These are phyloP conservation scores for Fusarium sp. DNA, from an alignment of 2,329 filamentous ascomycete genomes.

Conservation along the genomic window DNA sequence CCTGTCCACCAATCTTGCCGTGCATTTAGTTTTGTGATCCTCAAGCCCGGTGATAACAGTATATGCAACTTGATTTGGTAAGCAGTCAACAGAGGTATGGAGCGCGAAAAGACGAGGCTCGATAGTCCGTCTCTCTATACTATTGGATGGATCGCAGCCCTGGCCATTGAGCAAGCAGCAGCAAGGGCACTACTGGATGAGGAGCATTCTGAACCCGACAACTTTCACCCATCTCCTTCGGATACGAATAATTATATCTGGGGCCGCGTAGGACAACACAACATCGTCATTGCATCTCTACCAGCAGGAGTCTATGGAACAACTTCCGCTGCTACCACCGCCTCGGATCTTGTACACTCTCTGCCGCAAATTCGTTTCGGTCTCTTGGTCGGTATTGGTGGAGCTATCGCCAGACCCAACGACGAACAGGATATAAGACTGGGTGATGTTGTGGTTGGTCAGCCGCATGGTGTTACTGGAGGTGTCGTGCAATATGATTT, in stretches of 20 bases:
- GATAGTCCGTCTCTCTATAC: constrained; percentile 16
- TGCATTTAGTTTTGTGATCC: no score
- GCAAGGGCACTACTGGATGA: constrained; percentile 43
- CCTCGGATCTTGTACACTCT: constrained; percentile 9
- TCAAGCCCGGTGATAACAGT: neutral
- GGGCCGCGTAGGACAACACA: constrained; percentile 40
- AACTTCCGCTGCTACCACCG: constrained; percentile 16
- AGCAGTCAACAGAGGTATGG: neutral
- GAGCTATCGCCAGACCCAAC: constrained; percentile 39
- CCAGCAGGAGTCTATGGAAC: constrained; percentile 32
- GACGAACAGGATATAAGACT: constrained; percentile 38
- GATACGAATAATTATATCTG: constrained; percentile 44
- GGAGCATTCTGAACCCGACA: constrained; percentile 11
- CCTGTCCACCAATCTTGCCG: no score
- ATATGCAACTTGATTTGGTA: no score
- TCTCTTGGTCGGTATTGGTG: constrained; percentile 54
- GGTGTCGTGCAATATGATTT: constrained; percentile 44
- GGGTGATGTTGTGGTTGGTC: constrained; percentile 44
- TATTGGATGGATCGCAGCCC: constrained; percentile 43
- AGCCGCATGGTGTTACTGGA: constrained; percentile 12
- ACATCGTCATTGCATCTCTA: constrained; percentile 43
- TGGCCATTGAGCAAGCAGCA: constrained; percentile 40
- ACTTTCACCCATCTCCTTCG: constrained; percentile 1
- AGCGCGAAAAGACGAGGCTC: neutral
- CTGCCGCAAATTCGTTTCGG: constrained; percentile 33